Evolutionary conservation across 805 yeast species (phyloP).

Genomic region (Geotrichum ghanense): DNA sequence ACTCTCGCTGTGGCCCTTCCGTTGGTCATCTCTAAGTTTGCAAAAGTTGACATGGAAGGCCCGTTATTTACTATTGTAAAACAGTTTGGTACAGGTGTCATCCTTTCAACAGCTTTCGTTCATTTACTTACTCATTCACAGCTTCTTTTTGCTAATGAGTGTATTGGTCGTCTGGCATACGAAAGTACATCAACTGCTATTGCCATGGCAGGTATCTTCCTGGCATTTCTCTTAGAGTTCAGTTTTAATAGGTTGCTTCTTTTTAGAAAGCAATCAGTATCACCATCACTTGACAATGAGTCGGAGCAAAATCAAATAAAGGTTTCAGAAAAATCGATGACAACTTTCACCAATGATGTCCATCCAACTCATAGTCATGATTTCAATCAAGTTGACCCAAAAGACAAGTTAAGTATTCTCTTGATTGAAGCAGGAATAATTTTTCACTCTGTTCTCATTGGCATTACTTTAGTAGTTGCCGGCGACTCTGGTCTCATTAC

Average conservation of each 20-base stretch:
- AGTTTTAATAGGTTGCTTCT: constrained; percentile 38
- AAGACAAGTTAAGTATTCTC: constrained; percentile 9
- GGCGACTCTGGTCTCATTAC: constrained; percentile 53
- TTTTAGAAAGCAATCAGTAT: constrained; percentile 10
- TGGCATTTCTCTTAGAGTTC: constrained; percentile 42
- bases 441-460: constrained; percentile 55
- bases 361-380: constrained; percentile 25
- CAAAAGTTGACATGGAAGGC: constrained; percentile 7
- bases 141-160: constrained; percentile 42
- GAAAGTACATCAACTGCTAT: constrained; percentile 47
- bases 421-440: constrained; percentile 47
- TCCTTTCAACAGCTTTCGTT: constrained; percentile 70
- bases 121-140: constrained; percentile 63
- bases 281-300: constrained; percentile 7
- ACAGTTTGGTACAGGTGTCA: constrained; percentile 77
- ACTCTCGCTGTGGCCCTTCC: constrained; percentile 28
- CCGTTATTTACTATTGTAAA: constrained; percentile 38
- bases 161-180: constrained; percentile 48
- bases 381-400: constrained; percentile 38
- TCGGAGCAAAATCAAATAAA: constrained; percentile 5
- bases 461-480: constrained; percentile 46
- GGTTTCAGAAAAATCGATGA: not conserved
- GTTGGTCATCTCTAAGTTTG: constrained; percentile 17
- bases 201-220: constrained; percentile 36
- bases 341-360: constrained; percentile 3